A percentile compares a stretch with the other conserved stretches of the same genome.
Conservation (phyloP, 2,329 filamentous ascomycete species). For the Pseudogymnoascus sp. region DNA sequence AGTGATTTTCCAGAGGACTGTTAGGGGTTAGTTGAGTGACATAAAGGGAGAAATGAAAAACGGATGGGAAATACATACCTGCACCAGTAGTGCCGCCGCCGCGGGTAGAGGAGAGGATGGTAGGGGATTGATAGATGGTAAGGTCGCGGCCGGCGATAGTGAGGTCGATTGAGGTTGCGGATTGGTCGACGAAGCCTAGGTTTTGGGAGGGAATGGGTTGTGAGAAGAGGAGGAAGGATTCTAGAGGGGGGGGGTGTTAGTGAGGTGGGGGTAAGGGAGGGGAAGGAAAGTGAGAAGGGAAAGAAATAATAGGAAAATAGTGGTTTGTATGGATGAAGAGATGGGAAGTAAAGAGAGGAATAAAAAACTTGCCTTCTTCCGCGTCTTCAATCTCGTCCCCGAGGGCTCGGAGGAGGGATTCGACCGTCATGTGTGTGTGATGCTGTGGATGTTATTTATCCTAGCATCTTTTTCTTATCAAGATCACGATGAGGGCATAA, state of each 20-base stretch:
- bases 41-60: slow-evolving; percentile 11
- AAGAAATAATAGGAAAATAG: not conserved
- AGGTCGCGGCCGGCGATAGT: slow-evolving; percentile 62
- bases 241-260: slow-evolving; percentile 37
- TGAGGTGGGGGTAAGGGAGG: not conserved
- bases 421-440: slow-evolving; percentile 23
- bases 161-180: slow-evolving; percentile 56
- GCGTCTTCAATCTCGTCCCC: slow-evolving; percentile 46
- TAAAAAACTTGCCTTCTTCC: slow-evolving; percentile 48
- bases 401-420: slow-evolving; percentile 33
- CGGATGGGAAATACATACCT: slow-evolving; percentile 34
- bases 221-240: slow-evolving; percentile 82
- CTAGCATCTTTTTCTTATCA: not conserved
- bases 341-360: not conserved
- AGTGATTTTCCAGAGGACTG: slow-evolving; percentile 87
- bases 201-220: slow-evolving; percentile 64
- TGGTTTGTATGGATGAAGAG: not conserved
- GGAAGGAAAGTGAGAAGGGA: not conserved
- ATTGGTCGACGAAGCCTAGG: slow-evolving; percentile 77
- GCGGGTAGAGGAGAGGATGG: slow-evolving; percentile 68
- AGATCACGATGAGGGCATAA: not conserved
- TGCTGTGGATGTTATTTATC: not conserved
- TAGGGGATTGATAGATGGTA: slow-evolving; percentile 74
- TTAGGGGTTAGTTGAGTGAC: not conserved
- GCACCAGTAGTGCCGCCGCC: slow-evolving; percentile 67